Evolutionary conservation across 768 basidiomycete genomes (phyloP), one percentile per base, ranked within the genome.

Genomic region (Dendrothele bispora): DNA sequence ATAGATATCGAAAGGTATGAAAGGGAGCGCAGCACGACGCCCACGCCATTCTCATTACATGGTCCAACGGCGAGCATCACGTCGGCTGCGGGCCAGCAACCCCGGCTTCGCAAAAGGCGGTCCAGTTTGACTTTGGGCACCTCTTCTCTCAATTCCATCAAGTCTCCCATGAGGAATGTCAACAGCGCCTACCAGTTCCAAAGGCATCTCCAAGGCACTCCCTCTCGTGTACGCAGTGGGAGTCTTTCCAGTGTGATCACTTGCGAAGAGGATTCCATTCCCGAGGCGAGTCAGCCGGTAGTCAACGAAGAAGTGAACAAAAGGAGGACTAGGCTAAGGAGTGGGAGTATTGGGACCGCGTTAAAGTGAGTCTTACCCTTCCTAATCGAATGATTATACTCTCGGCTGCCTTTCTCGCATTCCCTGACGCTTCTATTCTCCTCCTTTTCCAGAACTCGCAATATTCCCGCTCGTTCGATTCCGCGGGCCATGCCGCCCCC

Each of bases 121-220:
- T 84, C 83, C 15, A 86, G 83, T 29, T 62, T 87, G 25, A 85
- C 79, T 4, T 51, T 80, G 18, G 72, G 64, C 3, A 67, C 71
- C 11, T 80, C 73, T 7, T 81, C 83, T 2, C 77, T 85, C 64
- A 70, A 71, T 34, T 59, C 70, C 28, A 82, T 86, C 55, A 83
- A 82, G 49, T 79, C 81, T 0, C 79, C 83, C 1, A 56, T 70
- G 12, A 73, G 81, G 28, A 75, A 65, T 2, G 82, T 77, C 1
- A 71, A 72, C 20, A 68, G 68, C 24, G 81, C 83, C 1, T 53
- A 74, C n/a, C 75, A 75, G 36, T 62, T 81, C 21, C 80, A 77
- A 50, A 66, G 68, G 39, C 75, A 75, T 40, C 68, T 74, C 24
- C 37, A 67, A 56, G 55, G 53, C 48, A 67, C 65, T 20, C 70